These are phyloP conservation scores for Fusarium sp. DNA, from an alignment of 2,329 filamentous ascomycete species.

Conservation along the genomic window DNA sequence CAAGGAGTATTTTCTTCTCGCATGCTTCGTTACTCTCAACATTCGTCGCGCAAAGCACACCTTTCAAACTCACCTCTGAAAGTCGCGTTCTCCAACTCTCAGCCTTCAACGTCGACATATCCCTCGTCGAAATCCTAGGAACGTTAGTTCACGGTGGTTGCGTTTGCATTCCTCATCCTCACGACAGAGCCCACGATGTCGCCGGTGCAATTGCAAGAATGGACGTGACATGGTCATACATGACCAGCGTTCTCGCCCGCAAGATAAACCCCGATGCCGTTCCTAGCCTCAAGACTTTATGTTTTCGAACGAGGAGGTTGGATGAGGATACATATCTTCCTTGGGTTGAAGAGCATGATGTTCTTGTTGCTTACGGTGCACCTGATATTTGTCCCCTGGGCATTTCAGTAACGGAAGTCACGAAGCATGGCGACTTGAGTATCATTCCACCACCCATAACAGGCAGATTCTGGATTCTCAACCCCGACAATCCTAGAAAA, in stretches of 20 bases:
- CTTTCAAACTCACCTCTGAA: slow-evolving; percentile 60
- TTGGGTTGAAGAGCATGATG: slow-evolving; percentile 59
- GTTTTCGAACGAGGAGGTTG: slow-evolving; percentile 62
- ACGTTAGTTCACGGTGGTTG: slow-evolving; percentile 68
- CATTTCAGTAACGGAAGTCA: slow-evolving; percentile 61
- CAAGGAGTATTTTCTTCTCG: slow-evolving; percentile 71
- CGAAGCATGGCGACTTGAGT: slow-evolving; percentile 51
- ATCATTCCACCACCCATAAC: slow-evolving; percentile 62
- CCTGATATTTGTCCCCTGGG: slow-evolving; percentile 64
- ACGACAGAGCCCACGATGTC: slow-evolving; percentile 63
- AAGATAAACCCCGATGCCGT: slow-evolving; percentile 54
- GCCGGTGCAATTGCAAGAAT: slow-evolving; percentile 62
- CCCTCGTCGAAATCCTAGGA: slow-evolving; percentile 63
- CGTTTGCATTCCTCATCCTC: slow-evolving; percentile 67
- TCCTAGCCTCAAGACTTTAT: slow-evolving; percentile 56
- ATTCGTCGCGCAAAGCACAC: slow-evolving; percentile 62
- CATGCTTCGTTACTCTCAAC: slow-evolving; percentile 69
- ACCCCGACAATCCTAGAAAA: slow-evolving; percentile 61
- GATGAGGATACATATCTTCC: slow-evolving; percentile 62
- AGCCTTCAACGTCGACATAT: slow-evolving; percentile 65
- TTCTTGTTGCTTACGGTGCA: slow-evolving; percentile 65
- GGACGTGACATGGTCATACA: slow-evolving; percentile 64
- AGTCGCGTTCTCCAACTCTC: slow-evolving; percentile 70
- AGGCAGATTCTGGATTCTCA: slow-evolving; percentile 66
- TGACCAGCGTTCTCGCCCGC: slow-evolving; percentile 70